Conservation (phyloP, 1,284 basidiomycete genomes). For the Sanghuangporus sanghuang region DNA sequence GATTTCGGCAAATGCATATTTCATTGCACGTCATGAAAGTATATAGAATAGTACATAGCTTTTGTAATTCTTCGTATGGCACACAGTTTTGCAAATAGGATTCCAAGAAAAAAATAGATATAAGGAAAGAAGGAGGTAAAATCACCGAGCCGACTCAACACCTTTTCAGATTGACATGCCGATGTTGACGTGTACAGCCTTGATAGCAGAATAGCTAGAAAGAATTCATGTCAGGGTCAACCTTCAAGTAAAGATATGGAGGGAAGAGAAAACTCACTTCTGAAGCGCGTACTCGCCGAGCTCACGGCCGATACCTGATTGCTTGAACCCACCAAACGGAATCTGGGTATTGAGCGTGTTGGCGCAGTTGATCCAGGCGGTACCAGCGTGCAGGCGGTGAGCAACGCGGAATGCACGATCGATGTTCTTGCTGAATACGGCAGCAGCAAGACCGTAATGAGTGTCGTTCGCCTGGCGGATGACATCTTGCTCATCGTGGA, state of each 20-base stretch:
- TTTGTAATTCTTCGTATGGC: neutral
- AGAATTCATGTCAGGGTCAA: conserved; percentile 18
- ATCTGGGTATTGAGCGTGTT: conserved; percentile 62
- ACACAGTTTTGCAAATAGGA: neutral
- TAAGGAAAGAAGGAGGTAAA: conserved; percentile 50
- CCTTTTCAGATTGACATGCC: conserved; percentile 21
- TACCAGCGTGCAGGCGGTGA: conserved; percentile 78
- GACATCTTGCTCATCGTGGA: conserved; percentile 67
- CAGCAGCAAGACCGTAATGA: conserved; percentile 80
- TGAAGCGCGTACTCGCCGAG: conserved; percentile 77
- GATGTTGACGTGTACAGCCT: conserved; percentile 81
- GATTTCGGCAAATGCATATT: neutral
- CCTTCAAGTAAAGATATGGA: neutral
- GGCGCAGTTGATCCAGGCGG: conserved; percentile 76
- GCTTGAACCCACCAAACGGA: conserved; percentile 90
- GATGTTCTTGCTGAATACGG: conserved; percentile 82
- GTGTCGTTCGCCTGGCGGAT: conserved; percentile 82
- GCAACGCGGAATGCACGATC: conserved; percentile 71
- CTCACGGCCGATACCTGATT: conserved; percentile 81
- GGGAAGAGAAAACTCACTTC: conserved; percentile 40
- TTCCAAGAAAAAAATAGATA: conserved; percentile 69
- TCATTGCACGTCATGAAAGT: neutral
- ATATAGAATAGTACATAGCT: neutral
- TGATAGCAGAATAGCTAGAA: conserved; percentile 77
- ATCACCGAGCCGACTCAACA: neutral